Conservation (phyloP, 2,329 filamentous ascomycete genomes). For the Pseudocercospora fijiensis region DNA sequence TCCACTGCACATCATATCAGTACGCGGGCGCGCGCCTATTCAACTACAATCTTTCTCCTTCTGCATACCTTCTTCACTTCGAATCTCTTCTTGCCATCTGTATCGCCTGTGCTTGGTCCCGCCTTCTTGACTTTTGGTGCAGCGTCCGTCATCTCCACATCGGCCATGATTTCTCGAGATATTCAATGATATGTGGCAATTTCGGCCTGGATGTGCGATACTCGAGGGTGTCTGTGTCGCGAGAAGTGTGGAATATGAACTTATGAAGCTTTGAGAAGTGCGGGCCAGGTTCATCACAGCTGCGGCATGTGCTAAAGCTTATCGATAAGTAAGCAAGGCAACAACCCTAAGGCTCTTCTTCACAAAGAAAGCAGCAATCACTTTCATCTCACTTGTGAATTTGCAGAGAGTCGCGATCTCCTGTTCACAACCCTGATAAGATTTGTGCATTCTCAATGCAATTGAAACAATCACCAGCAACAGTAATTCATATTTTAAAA, state of each 20-base stretch:
- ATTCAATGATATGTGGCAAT: neutral
- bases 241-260: neutral
- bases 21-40: too few relatives aligned
- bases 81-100: constrained; percentile 85
- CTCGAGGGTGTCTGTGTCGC: neutral
- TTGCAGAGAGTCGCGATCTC: too few relatives aligned
- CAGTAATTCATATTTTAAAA: neutral
- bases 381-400: neutral
- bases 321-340: constrained; percentile 6
- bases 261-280: neutral
- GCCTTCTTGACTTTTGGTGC: constrained; percentile 56
- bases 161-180: constrained; percentile 66
- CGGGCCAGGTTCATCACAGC: neutral
- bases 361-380: neutral
- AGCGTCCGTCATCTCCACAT: constrained; percentile 95
- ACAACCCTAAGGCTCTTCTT: neutral
- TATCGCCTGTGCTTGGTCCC: constrained; percentile 51
- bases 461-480: neutral
- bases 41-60: too few relatives aligned
- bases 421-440: too few relatives aligned
- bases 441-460: neutral
- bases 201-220: constrained; percentile 3
- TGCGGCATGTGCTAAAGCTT: constrained; percentile 8
- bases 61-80: constrained; percentile 90
- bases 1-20: constrained; percentile 67